Evolutionary conservation across 2,329 filamentous ascomycete species (phyloP).

Genomic region (Chrysosporium keratinophilum): DNA sequence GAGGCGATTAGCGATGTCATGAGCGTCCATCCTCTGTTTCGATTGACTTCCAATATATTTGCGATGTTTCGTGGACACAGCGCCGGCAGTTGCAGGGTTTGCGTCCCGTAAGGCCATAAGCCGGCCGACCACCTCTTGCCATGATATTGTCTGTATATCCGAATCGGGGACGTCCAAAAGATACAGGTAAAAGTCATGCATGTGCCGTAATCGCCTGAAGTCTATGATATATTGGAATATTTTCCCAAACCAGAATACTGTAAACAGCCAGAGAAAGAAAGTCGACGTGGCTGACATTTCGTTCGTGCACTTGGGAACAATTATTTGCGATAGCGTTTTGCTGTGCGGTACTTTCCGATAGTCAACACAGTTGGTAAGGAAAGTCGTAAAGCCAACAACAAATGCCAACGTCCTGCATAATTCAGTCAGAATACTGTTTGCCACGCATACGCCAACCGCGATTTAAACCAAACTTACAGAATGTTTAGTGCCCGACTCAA

Average conservation of each 20-base stretch:
- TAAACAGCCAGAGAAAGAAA: slow-evolving; percentile 70
- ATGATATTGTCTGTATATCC: slow-evolving; percentile 89
- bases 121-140: slow-evolving; percentile 79
- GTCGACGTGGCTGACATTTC: slow-evolving; percentile 69
- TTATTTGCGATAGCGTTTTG: slow-evolving; percentile 50
- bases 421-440: not conserved
- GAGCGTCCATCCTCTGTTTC: slow-evolving; percentile 87
- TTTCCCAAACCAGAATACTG: slow-evolving; percentile 76
- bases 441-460: not conserved
- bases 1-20: slow-evolving; percentile 90
- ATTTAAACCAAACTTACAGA: slow-evolving; percentile 45
- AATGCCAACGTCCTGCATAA: slow-evolving; percentile 63
- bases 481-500: slow-evolving; percentile 62
- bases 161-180: slow-evolving; percentile 71
- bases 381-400: slow-evolving; percentile 69
- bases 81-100: slow-evolving; percentile 70
- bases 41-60: slow-evolving; percentile 68
- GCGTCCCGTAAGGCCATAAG: slow-evolving; percentile 75
- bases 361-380: slow-evolving; percentile 76
- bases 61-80: slow-evolving; percentile 48
- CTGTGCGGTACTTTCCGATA: slow-evolving; percentile 61
- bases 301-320: slow-evolving; percentile 63
- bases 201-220: slow-evolving; percentile 59
- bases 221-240: slow-evolving; percentile 64
- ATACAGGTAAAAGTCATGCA: slow-evolving; percentile 77